Evolutionary conservation across 169 alveolate genomes (phyloP).

Genomic region (Babesia ovis): DNA sequence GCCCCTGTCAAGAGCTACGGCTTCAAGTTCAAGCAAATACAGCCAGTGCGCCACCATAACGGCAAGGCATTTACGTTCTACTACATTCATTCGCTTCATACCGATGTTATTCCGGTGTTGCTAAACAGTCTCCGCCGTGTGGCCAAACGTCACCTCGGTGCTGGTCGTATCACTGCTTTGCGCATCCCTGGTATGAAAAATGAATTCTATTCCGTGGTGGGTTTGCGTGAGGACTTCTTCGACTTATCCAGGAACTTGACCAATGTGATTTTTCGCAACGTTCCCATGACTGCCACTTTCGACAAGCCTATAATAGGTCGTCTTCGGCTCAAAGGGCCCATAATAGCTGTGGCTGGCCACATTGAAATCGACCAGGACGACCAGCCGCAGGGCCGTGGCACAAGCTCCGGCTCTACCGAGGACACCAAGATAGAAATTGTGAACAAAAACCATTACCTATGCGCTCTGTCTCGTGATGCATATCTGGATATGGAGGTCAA

Average conservation of each 20-base stretch:
- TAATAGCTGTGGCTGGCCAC: slow-evolving; percentile 87
- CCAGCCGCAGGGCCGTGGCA: slow-evolving; percentile 63
- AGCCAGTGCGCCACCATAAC: slow-evolving; percentile 81
- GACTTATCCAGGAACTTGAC: slow-evolving; percentile 76
- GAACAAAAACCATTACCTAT: slow-evolving; percentile 81
- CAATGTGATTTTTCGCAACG: slow-evolving; percentile 77
- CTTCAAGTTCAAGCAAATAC: slow-evolving; percentile 82
- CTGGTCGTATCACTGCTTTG: slow-evolving; percentile 83
- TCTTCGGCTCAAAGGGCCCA: slow-evolving; percentile 82
- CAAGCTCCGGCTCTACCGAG: slow-evolving; percentile 63
- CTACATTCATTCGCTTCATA: slow-evolving; percentile 82
- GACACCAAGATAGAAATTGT: slow-evolving; percentile 74
- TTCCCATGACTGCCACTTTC: slow-evolving; percentile 77
- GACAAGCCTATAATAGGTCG: slow-evolving; percentile 73
- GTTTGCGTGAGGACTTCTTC: slow-evolving; percentile 78
- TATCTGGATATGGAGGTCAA: slow-evolving; percentile 82
- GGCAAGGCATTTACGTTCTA: slow-evolving; percentile 81
- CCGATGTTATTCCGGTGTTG: slow-evolving; percentile 79
- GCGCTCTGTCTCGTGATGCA: slow-evolving; percentile 78
- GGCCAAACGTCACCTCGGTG: slow-evolving; percentile 77
- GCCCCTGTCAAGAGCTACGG: slow-evolving; percentile 75
- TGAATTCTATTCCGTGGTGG: slow-evolving; percentile 77
- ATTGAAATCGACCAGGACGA: slow-evolving; percentile 68
- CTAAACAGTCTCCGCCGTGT: slow-evolving; percentile 82
- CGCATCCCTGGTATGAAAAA: slow-evolving; percentile 80